These are phyloP conservation scores for Aureobasidium subglaciale DNA, from an alignment of 2,329 filamentous ascomycete species.

Conservation along the genomic window DNA sequence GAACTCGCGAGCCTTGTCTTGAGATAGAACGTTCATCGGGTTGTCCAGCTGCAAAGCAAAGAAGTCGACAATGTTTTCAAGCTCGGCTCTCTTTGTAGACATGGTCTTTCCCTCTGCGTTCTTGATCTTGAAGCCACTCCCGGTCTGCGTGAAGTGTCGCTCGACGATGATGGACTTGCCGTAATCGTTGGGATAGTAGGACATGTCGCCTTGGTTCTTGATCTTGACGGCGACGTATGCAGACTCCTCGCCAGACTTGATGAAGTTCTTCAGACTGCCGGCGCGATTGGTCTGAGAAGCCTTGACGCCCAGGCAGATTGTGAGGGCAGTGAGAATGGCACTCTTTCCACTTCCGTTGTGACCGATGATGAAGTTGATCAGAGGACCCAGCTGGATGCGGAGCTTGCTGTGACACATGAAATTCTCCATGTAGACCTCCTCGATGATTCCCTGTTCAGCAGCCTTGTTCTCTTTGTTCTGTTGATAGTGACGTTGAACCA, in stretches of 20 bases:
- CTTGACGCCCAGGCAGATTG: conserved; percentile 89
- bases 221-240: conserved; percentile 71
- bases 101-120: conserved; percentile 61
- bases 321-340: conserved; percentile 86
- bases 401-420: conserved; percentile 94
- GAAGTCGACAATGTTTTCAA: conserved; percentile 90
- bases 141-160: conserved; percentile 70
- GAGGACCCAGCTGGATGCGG: conserved; percentile 75
- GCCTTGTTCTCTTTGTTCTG: conserved; percentile 55
- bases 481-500: conserved; percentile 23
- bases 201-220: conserved; percentile 81
- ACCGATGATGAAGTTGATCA: conserved; percentile 97
- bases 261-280: conserved; percentile 78
- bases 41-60: conserved; percentile 94
- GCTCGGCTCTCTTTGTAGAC: conserved; percentile 75
- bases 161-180: conserved; percentile 86
- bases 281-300: conserved; percentile 89
- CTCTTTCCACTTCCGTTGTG: conserved; percentile 98
- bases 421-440: conserved; percentile 79
- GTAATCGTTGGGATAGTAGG: conserved; percentile 75
- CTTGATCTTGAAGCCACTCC: conserved; percentile 82
- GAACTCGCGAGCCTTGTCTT: conserved; percentile 91
- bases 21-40: conserved; percentile 88
- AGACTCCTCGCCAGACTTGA: conserved; percentile 79
- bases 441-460: conserved; percentile 78